These are phyloP conservation scores for Sarcodon sp. DNA, from an alignment of 768 basidiomycete species.

Conservation along the genomic window DNA sequence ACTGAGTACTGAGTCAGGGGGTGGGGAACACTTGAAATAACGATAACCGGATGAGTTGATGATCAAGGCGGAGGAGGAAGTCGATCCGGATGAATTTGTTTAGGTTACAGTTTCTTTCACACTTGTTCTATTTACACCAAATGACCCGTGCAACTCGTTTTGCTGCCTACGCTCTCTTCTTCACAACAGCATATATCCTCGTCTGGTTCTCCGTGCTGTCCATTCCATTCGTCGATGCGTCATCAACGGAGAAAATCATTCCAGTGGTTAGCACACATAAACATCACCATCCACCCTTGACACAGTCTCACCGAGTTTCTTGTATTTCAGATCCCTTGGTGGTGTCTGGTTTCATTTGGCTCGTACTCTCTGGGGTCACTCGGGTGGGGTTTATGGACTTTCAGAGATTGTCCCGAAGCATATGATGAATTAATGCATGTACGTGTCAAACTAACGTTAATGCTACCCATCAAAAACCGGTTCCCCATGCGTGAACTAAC, in stretches of 20 bases:
- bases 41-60: too few species aligned
- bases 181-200: constrained; percentile 18
- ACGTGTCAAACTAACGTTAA: constrained; percentile 1
- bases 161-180: constrained; percentile 12
- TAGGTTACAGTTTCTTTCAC: too few species aligned
- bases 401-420: constrained; percentile 26
- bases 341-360: constrained; percentile 25
- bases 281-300: neutral
- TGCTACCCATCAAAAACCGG: neutral
- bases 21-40: too few species aligned
- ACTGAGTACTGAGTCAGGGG: too few species aligned
- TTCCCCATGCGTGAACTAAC: neutral
- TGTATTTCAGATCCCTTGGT: constrained; percentile 22
- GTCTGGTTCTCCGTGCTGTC: constrained; percentile 12
- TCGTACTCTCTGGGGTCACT: constrained; percentile 24
- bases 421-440: constrained; percentile 20
- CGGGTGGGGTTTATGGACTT: constrained; percentile 23
- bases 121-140: neutral
- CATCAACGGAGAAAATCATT: neutral
- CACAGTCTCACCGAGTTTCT: neutral
- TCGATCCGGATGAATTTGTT: too few species aligned
- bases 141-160: constrained; percentile 24
- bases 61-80: too few species aligned
- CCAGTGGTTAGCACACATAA: neutral
- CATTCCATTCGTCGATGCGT: neutral